phyloP scores from a whole-genome alignment of 2,329 filamentous ascomycete species.

The Magnaporthiopsis poae region DNA sequence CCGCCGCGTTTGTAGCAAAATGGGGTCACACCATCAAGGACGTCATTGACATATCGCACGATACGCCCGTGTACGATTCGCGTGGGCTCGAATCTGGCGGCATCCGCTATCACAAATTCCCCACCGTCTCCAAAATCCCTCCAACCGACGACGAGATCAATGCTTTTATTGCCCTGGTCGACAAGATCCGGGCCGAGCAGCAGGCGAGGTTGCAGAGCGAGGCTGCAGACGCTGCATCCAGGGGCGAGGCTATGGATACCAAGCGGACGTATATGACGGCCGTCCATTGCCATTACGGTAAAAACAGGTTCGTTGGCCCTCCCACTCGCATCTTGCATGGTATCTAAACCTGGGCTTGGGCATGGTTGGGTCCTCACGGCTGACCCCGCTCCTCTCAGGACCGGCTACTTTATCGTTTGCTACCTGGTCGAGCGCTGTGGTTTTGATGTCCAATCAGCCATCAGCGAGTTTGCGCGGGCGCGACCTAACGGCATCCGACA shows the following conservation, averaged over 20 bases:
- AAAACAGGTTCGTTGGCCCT: neutral
- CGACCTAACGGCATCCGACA: constrained; percentile 80
- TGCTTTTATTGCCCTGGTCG: constrained; percentile 46
- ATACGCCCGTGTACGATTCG: constrained; percentile 81
- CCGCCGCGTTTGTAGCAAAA: constrained; percentile 56
- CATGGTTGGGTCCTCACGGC: neutral
- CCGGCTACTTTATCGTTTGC: constrained; percentile 79
- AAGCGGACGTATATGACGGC: constrained; percentile 49
- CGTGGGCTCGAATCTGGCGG: constrained; percentile 55
- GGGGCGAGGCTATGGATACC: constrained; percentile 15
- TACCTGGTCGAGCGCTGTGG: constrained; percentile 78
- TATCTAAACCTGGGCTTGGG: neutral
- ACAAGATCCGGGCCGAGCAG: constrained; percentile 49
- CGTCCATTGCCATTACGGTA: constrained; percentile 87
- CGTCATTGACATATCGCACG: constrained; percentile 84
- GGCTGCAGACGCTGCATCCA: constrained; percentile 25
- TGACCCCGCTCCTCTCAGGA: constrained; percentile 39
- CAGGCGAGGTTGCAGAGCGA: constrained; percentile 19
- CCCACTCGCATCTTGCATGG: neutral
- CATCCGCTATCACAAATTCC: constrained; percentile 73
- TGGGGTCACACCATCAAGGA: constrained; percentile 62
- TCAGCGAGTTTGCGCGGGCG: constrained; percentile 63
- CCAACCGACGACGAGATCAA: constrained; percentile 49
- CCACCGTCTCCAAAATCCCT: constrained; percentile 84
- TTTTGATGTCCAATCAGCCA: constrained; percentile 63